A percentile compares a stretch with the other conserved stretches of the same genome.
phyloP scores from a whole-genome alignment of 768 basidiomycete species.

The Punctularia strigosozonata region DNA sequence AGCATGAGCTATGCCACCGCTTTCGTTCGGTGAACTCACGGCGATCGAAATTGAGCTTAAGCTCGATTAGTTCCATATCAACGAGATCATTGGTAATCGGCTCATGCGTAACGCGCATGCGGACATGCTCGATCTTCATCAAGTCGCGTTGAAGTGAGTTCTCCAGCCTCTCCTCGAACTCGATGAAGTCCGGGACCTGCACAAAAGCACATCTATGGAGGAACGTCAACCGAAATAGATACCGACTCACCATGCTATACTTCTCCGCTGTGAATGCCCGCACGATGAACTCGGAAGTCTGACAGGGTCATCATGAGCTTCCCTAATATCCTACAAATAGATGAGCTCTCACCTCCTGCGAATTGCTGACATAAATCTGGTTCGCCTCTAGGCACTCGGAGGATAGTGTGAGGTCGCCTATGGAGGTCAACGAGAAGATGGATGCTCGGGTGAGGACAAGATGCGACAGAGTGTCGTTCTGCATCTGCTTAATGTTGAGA shows the following conservation, averaged over 20 bases:
- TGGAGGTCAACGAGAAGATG: conserved; percentile 67
- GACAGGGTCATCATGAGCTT: conserved; percentile 4
- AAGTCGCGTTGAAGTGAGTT: conserved; percentile 79
- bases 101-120: conserved; percentile 76
- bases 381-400: conserved; percentile 71
- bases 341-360: conserved; percentile 50
- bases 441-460: conserved; percentile 66
- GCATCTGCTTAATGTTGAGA: conserved; percentile 74
- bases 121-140: conserved; percentile 72
- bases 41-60: conserved; percentile 75
- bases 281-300: conserved; percentile 75
- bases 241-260: conserved; percentile 55
- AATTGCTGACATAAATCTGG: conserved; percentile 71
- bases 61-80: conserved; percentile 74
- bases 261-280: conserved; percentile 72
- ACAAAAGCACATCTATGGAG: background rate
- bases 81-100: conserved; percentile 56
- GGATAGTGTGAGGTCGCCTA: conserved; percentile 64
- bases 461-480: conserved; percentile 84
- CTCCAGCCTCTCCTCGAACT: conserved; percentile 70
- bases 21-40: conserved; percentile 27
- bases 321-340: conserved; percentile 1
- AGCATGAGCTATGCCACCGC: background rate
- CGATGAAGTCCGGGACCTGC: conserved; percentile 76
- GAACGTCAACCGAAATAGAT: background rate